Evolutionary conservation across 495 filamentous ascomycete species (phyloP).

Genomic region (Lasiosphaeris hirsuta): DNA sequence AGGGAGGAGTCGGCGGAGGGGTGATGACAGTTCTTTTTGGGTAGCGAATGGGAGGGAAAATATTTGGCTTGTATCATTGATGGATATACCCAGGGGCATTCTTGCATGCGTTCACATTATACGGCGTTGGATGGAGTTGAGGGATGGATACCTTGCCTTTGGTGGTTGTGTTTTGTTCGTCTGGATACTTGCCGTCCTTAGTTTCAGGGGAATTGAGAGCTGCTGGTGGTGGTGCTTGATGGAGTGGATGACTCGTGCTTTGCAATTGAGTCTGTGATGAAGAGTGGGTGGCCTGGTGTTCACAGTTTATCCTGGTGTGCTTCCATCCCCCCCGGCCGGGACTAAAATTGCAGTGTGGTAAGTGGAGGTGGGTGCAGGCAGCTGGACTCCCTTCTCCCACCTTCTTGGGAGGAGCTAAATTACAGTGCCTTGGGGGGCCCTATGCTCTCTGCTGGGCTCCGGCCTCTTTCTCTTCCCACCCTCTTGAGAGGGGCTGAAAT

Average conservation of each 20-base stretch:
- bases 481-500: too few relatives aligned
- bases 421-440: too few relatives aligned
- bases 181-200: background rate
- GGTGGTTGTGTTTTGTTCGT: too few relatives aligned
- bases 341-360: too few relatives aligned
- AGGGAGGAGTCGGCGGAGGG: conserved; percentile 27
- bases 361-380: too few relatives aligned
- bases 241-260: background rate
- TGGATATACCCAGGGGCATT: conserved; percentile 13
- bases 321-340: too few relatives aligned
- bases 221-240: background rate
- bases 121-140: conserved; percentile 10
- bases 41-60: background rate
- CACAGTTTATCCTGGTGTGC: too few relatives aligned
- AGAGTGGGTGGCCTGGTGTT: background rate
- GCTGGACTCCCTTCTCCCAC: too few relatives aligned
- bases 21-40: background rate
- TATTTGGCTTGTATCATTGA: conserved; percentile 6
- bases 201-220: background rate
- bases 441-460: too few relatives aligned
- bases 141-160: background rate
- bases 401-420: too few relatives aligned
- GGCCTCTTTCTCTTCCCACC: too few relatives aligned
- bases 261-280: background rate
- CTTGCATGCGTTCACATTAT: conserved; percentile 10